Evolutionary conservation across 257 asterid species (phyloP).

Genomic region (Lavandula angustifolia): DNA sequence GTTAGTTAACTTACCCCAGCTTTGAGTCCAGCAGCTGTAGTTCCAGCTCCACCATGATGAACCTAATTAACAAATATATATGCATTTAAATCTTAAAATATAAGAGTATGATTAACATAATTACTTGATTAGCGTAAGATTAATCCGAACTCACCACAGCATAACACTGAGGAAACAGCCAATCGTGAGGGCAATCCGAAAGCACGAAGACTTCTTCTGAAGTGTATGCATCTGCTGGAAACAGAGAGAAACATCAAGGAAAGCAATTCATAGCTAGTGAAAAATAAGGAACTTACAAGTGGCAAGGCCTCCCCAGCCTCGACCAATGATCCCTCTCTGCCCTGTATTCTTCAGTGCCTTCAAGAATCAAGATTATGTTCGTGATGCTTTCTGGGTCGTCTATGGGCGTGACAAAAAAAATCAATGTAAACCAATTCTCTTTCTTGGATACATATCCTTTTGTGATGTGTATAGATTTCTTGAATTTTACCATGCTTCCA

Average conservation of each 20-base stretch:
- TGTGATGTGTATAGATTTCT: too few relatives aligned
- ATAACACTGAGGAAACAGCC: constrained; percentile 81
- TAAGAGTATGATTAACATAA: constrained; percentile 7
- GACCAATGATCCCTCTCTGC: too few relatives aligned
- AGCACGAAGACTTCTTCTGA: constrained; percentile 67
- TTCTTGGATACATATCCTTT: too few relatives aligned
- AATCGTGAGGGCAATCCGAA: constrained; percentile 92
- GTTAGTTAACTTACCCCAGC: constrained; percentile 59
- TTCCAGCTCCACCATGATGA: constrained; percentile 98
- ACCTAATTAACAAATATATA: constrained; percentile 45
- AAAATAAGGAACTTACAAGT: too few relatives aligned
- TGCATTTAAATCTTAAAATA: background rate
- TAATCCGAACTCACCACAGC: constrained; percentile 71
- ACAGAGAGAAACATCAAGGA: background rate
- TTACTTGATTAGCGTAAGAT: too few relatives aligned
- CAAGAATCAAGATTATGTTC: too few relatives aligned
- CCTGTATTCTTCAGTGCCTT: too few relatives aligned
- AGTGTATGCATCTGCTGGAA: constrained; percentile 62
- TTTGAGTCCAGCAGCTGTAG: constrained; percentile 96
- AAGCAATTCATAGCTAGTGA: too few relatives aligned
- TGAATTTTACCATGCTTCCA: constrained; percentile 70
- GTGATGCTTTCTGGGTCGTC: too few relatives aligned
- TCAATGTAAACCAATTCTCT: too few relatives aligned
- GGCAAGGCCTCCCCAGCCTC: too few relatives aligned
- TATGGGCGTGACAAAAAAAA: too few relatives aligned